Evolutionary conservation across 306 rosid genomes (phyloP).

Genomic region (Casuarina glauca): DNA sequence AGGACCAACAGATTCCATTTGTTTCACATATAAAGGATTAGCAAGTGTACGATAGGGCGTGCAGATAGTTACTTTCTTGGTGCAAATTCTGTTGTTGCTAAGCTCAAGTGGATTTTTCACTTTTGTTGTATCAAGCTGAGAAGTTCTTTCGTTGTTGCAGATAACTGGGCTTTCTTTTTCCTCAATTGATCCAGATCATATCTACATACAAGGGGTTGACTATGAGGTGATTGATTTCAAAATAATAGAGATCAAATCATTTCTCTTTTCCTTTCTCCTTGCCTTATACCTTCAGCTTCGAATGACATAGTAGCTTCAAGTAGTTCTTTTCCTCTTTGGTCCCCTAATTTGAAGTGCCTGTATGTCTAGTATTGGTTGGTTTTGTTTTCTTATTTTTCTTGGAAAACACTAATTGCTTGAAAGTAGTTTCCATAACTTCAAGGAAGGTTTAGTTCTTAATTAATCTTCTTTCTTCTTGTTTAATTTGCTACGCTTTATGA

Average conservation of each 20-base stretch:
- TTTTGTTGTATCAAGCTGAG: not conserved
- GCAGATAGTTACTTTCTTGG: conserved; percentile 1
- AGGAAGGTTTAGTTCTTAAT: not conserved
- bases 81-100: conserved; percentile 12
- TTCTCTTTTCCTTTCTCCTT: not conserved
- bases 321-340: not conserved
- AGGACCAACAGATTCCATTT: not conserved
- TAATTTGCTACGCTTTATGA: not conserved
- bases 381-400: not conserved
- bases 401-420: not conserved
- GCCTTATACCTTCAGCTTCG: not conserved
- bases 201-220: conserved; percentile 88
- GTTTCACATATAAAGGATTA: not conserved
- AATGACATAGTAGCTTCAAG: not conserved
- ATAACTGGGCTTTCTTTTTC: conserved; percentile 88
- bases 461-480: not conserved
- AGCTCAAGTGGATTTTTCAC: conserved; percentile 15
- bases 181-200: conserved; percentile 60
- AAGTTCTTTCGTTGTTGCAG: conserved; percentile 42
- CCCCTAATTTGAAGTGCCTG: not conserved
- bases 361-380: not conserved
- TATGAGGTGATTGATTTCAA: conserved; percentile 58
- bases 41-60: not conserved
- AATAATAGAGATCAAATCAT: not conserved
- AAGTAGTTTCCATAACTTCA: not conserved